phyloP scores from a whole-genome alignment of 257 asterid genomes.

The Voacanga thouarsii region DNA sequence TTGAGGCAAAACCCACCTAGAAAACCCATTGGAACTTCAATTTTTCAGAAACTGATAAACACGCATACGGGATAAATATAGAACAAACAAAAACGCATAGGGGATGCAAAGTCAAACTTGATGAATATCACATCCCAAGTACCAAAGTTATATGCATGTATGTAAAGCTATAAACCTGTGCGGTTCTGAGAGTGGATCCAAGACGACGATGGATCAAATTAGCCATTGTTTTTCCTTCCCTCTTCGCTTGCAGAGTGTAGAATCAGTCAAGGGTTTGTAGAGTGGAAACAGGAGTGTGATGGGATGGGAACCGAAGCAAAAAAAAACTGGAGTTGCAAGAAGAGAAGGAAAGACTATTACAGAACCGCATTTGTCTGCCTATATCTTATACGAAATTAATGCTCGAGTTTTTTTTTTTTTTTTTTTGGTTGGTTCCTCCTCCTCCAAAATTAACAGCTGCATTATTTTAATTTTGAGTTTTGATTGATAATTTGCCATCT shows the following conservation, averaged over 20 bases:
- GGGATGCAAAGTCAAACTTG: neutral
- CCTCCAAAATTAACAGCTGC: too few species aligned
- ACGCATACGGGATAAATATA: neutral
- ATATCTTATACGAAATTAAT: too few species aligned
- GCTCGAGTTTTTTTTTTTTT: too few species aligned
- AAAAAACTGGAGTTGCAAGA: neutral
- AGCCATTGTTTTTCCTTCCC: constrained; percentile 13
- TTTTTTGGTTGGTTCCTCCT: too few species aligned
- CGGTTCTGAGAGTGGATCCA: constrained; percentile 41
- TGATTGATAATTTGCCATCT: too few species aligned
- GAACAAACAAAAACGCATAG: neutral
- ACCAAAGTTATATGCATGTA: neutral
- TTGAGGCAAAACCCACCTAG: neutral
- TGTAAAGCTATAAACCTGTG: constrained; percentile 35
- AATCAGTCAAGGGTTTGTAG: neutral
- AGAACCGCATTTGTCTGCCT: too few species aligned
- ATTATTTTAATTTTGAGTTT: too few species aligned
- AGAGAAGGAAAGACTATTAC: too few species aligned
- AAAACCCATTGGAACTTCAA: neutral
- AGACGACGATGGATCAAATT: constrained; percentile 45
- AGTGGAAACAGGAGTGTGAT: neutral
- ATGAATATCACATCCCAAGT: neutral
- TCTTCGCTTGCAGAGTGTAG: neutral
- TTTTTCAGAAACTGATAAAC: neutral
- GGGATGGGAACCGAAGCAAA: too few species aligned